These are phyloP conservation scores for Elaeis oleifera DNA, from an alignment of 202 grass and related monocot genomes.

Conservation along the genomic window DNA sequence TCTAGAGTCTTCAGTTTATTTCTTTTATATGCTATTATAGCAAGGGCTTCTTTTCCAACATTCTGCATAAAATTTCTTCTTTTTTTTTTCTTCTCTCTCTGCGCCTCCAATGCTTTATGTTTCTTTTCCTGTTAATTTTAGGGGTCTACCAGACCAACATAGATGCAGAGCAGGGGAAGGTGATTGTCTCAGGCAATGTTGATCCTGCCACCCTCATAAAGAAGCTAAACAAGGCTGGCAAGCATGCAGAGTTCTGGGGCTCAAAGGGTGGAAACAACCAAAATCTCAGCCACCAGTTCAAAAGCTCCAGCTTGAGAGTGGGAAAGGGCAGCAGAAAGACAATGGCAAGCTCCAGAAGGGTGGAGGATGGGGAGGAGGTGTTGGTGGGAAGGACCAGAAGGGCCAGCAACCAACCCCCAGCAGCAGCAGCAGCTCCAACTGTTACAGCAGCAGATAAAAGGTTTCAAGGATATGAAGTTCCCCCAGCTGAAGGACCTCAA, in stretches of 20 bases:
- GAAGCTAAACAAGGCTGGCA: slow-evolving; percentile 76
- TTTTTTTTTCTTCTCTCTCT: not conserved
- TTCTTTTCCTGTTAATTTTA: slow-evolving; percentile 20
- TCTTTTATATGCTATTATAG: too few species aligned
- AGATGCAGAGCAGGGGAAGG: slow-evolving; percentile 60
- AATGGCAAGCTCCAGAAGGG: slow-evolving; percentile 27
- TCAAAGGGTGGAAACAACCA: slow-evolving; percentile 33
- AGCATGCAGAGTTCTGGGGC: slow-evolving; percentile 65
- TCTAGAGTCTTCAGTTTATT: too few species aligned
- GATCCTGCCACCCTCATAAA: slow-evolving; percentile 73
- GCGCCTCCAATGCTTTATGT: not conserved
- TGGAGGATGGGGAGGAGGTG: slow-evolving; percentile 21
- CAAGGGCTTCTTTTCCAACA: too few species aligned
- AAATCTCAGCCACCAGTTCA: slow-evolving; percentile 38
- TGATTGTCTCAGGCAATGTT: slow-evolving; percentile 47
- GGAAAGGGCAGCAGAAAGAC: slow-evolving; percentile 25
- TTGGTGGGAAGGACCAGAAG: slow-evolving; percentile 30
- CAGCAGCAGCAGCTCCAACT: slow-evolving; percentile 14
- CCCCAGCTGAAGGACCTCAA: slow-evolving; percentile 56
- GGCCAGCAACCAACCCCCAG: not conserved
- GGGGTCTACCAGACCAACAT: slow-evolving; percentile 55
- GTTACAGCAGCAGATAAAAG: slow-evolving; percentile 58
- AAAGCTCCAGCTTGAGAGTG: slow-evolving; percentile 55
- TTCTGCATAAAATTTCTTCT: not conserved
- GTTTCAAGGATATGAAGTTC: slow-evolving; percentile 69